Conservation (phyloP, 495 filamentous ascomycete genomes). For the Aspergillus haitiensis region DNA sequence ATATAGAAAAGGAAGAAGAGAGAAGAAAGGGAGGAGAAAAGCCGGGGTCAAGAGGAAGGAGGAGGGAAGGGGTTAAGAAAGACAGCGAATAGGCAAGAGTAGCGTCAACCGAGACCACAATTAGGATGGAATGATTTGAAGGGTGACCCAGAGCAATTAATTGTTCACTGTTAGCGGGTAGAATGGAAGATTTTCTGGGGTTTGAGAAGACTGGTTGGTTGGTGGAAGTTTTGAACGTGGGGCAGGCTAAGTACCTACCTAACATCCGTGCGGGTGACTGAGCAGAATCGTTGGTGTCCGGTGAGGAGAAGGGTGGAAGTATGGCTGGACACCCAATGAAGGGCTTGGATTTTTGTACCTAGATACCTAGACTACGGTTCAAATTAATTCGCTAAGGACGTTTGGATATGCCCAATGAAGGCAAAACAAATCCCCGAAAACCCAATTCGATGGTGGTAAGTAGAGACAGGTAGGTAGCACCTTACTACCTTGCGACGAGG, state of each 20-base stretch:
- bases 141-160: not conserved
- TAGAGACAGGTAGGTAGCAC: too few species aligned
- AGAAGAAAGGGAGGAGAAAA: not conserved
- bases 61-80: not conserved
- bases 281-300: not conserved
- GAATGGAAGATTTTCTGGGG: constrained; percentile 17
- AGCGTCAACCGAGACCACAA: not conserved
- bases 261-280: constrained; percentile 5
- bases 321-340: not conserved
- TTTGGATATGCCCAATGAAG: too few species aligned
- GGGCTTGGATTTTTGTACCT: too few species aligned
- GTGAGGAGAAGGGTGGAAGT: not conserved
- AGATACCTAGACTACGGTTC: too few species aligned
- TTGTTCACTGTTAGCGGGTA: constrained; percentile 6
- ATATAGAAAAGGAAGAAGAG: not conserved
- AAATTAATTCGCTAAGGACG: too few species aligned
- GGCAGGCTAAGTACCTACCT: constrained; percentile 8
- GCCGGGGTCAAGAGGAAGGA: not conserved
- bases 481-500: too few species aligned
- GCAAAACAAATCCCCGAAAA: too few species aligned
- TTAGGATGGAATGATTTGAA: not conserved
- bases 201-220: constrained; percentile 15
- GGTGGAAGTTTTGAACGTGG: constrained; percentile 18
- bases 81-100: not conserved
- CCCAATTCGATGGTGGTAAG: too few species aligned